phyloP scores from a whole-genome alignment of 2,329 filamentous ascomycete species.

The Stachybotrys elegans region DNA sequence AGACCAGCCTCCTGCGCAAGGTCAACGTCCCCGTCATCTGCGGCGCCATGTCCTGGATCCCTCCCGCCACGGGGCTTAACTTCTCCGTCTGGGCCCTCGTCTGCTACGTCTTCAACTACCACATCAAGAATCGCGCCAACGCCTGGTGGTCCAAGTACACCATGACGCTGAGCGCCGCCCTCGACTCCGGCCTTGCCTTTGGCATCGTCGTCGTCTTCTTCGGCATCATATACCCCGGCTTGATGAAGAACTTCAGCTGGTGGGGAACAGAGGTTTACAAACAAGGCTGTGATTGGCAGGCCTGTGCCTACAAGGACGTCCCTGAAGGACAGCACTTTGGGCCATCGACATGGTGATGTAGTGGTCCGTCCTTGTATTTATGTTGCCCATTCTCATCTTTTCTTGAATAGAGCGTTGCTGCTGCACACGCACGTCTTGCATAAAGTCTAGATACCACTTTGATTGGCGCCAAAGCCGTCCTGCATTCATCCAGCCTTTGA shows the following conservation, averaged over 20 bases:
- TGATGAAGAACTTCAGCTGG: conserved; percentile 70
- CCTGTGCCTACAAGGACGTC: conserved; percentile 65
- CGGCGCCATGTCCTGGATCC: conserved; percentile 80
- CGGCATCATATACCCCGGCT: conserved; percentile 76
- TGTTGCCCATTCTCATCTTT: too few relatives aligned
- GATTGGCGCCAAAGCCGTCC: too few relatives aligned
- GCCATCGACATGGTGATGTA: conserved; percentile 49
- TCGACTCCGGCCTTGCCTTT: conserved; percentile 79
- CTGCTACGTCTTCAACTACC: conserved; percentile 78
- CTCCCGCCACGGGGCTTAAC: conserved; percentile 80
- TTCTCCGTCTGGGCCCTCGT: conserved; percentile 84
- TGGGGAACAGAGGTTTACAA: conserved; percentile 88
- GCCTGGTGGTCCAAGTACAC: conserved; percentile 91
- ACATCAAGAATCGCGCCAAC: conserved; percentile 61
- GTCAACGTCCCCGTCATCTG: conserved; percentile 81
- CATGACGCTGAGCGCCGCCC: conserved; percentile 78
- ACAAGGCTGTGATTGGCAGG: conserved; percentile 78
- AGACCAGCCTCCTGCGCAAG: conserved; percentile 62
- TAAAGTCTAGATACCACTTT: not conserved
- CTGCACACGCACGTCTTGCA: too few relatives aligned
- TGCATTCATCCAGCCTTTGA: too few relatives aligned
- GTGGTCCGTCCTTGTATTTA: too few relatives aligned
- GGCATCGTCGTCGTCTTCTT: conserved; percentile 83
- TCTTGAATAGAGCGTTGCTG: too few relatives aligned
- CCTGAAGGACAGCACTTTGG: conserved; percentile 62